Evolutionary conservation across 176 grass and related monocot genomes (phyloP), one percentile per base, ranked within the genome.

Genomic region (Oryza meyeriana): DNA sequence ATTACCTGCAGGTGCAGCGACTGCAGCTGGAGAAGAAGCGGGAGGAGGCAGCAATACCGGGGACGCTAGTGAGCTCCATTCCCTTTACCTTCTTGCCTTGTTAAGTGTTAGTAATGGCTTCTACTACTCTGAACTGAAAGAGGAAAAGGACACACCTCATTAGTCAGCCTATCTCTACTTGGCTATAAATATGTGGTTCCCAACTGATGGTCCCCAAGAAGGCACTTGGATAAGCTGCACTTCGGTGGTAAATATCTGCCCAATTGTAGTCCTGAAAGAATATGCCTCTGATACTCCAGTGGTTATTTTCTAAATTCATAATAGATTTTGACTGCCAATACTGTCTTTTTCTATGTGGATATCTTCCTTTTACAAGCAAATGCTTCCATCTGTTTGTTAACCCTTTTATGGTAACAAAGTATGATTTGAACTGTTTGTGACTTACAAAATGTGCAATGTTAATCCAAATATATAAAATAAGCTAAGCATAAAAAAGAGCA

Each of bases 161-260:
- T 80, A 75, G 81, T 55, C 26, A 89, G 63, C 40, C 82, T 85
- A 89, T 85, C 87, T 58, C 11, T 55, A 34, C 39, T 71, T 71
- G 32, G 64, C 40, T 81, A 64, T 81, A 44, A 71, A 89, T 81
- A 77, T 85, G 87, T 81, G 87, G 87, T 55, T 76, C 27, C 65
- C 64, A 85, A 80, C 33, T 28, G 68, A 69, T 22, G 87, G 87
- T 85, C 82, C 87, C 82, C 82, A 71, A 45, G 26, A 64, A 81
- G 26, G 27, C 83, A 65, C 20, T 71, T 81, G 82, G 71, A 85
- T 85, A 89, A 81, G 82, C 71, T 85, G 41, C 55, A 76, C 20
- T 79, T 67, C 39, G 65, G 47, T 81, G 52, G 67, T 72, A 81
- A 77, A 80, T 85, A 85, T 85, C 71, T 33, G 24, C 26, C 24